Percentiles rank a stretch among this genome's conserved stretches.
Conservation (phyloP, 2,329 filamentous ascomycete species). For the Fusarium hostae region DNA sequence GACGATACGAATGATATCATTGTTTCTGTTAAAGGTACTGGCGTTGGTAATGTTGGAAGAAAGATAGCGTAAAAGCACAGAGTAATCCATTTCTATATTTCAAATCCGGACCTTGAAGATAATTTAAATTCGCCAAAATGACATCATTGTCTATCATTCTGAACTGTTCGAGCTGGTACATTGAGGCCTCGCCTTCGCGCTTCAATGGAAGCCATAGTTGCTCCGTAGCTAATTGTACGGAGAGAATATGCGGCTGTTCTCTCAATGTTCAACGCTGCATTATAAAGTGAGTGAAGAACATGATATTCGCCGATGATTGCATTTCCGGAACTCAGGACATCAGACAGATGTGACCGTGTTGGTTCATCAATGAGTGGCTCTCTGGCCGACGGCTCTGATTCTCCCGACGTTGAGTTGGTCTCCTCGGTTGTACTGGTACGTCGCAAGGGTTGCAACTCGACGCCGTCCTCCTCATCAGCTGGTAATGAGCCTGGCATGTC, state of each 20-base stretch:
- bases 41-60: conserved; percentile 93
- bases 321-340: conserved; percentile 66
- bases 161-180: conserved; percentile 33
- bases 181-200: conserved; percentile 53
- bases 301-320: conserved; percentile 65
- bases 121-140: conserved; percentile 3
- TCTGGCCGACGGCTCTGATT: conserved; percentile 44
- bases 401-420: conserved; percentile 42
- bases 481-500: conserved; percentile 51
- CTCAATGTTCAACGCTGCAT: conserved; percentile 59
- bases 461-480: conserved; percentile 53
- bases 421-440: conserved; percentile 40
- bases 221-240: conserved; percentile 65
- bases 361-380: conserved; percentile 45
- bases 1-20: conserved; percentile 79
- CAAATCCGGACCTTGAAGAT: neutral
- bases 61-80: conserved; percentile 73
- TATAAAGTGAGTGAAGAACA: conserved; percentile 60
- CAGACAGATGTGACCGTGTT: conserved; percentile 54
- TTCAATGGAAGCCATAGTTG: conserved; percentile 63
- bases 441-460: conserved; percentile 57
- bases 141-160: conserved; percentile 36
- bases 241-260: conserved; percentile 62
- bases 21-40: conserved; percentile 90
- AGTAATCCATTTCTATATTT: conserved; percentile 37